These are phyloP conservation scores for Nakaseomyces sp. DNA, from an alignment of 1,139 yeast species.

Conservation along the genomic window DNA sequence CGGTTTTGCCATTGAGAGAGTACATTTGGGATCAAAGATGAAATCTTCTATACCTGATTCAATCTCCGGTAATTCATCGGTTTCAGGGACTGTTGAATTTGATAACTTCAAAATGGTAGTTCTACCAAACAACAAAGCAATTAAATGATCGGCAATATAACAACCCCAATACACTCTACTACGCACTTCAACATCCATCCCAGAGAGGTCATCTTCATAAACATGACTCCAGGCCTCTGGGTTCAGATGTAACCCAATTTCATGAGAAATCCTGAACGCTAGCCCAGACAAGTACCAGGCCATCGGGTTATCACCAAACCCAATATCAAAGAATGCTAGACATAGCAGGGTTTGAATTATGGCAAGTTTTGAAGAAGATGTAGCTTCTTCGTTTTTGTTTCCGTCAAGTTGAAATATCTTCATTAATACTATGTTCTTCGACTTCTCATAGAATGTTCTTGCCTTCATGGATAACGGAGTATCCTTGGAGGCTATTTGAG, in stretches of 20 bases:
- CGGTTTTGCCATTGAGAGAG: slow-evolving; percentile 35
- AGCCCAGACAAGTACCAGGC: slow-evolving; percentile 58
- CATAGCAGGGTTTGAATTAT: slow-evolving; percentile 41
- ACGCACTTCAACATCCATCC: slow-evolving; percentile 42
- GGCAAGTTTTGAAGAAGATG: slow-evolving; percentile 27
- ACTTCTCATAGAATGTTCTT: slow-evolving; percentile 39
- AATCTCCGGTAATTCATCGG: slow-evolving; percentile 50
- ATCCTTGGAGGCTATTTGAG: slow-evolving; percentile 39
- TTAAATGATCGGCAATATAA: slow-evolving; percentile 52
- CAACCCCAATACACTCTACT: slow-evolving; percentile 58
- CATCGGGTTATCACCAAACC: slow-evolving; percentile 46
- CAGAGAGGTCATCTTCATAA: slow-evolving; percentile 26
- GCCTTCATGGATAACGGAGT: slow-evolving; percentile 37
- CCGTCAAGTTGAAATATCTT: slow-evolving; percentile 35
- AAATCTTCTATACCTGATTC: slow-evolving; percentile 41
- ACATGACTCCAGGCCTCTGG: slow-evolving; percentile 44
- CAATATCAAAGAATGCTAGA: slow-evolving; percentile 49
- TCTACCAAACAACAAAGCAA: slow-evolving; percentile 46
- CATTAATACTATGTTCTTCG: slow-evolving; percentile 37
- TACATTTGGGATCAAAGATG: slow-evolving; percentile 26
- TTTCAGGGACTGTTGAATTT: slow-evolving; percentile 51
- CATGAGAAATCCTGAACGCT: slow-evolving; percentile 56
- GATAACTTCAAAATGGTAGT: slow-evolving; percentile 45
- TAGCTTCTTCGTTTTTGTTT: slow-evolving; percentile 16
- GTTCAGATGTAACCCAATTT: slow-evolving; percentile 50